Base-by-base conservation (phyloP, 805 yeast genomes). In the Danielia reshetovae region DNA sequence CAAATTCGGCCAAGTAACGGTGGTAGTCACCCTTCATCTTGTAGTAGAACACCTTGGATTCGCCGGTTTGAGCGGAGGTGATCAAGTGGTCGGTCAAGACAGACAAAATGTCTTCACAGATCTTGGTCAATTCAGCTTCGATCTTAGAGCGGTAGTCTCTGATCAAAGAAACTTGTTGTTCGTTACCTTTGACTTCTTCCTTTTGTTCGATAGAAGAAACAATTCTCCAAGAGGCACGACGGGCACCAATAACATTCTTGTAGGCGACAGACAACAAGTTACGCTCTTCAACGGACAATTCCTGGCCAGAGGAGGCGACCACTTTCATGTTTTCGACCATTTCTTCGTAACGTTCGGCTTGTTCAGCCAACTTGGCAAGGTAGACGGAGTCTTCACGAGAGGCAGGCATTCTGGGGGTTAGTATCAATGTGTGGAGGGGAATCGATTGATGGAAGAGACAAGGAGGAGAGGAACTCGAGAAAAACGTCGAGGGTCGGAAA, bases 1-100 rank as follows among this genome's bases (percentile, higher is more conserved):
- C 90, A 60, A 90, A 93, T 74, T 90, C 98, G 45, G 97, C 97
- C 70, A 90, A 77, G 70, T 90, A 90, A 75, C 98, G 95, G 75
- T 89, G 95, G 76, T 90, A 90, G 68, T 90, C 98, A 76, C 97
- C 98, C 75, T 90, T 90, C 97, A 90, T 90, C 79, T 90, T 90
- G 74, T 86, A 88, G 77, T 90, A 90, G 70, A 90, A 90, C 38
- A 90, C 97, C 76, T 90, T 88, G 33, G 96, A 88, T 72, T 93
- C 98, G 57, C 97, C 97, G 49, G 95, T 79, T 62, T 83, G 86
- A 45, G 97, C 97, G 45, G 90, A 75, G 51, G 96, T 89, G 57
- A 90, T 87, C 66, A 90, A 81, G 66, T 88, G 94, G 55, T 85
- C 75, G 49, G 87, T 81, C 61, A 93, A 77, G 44, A 90, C 96